A percentile compares a stretch with the other conserved stretches of the same genome.
These are phyloP conservation scores for Colletotrichum tanaceti DNA, from an alignment of 2,329 filamentous ascomycete genomes.

Conservation along the genomic window DNA sequence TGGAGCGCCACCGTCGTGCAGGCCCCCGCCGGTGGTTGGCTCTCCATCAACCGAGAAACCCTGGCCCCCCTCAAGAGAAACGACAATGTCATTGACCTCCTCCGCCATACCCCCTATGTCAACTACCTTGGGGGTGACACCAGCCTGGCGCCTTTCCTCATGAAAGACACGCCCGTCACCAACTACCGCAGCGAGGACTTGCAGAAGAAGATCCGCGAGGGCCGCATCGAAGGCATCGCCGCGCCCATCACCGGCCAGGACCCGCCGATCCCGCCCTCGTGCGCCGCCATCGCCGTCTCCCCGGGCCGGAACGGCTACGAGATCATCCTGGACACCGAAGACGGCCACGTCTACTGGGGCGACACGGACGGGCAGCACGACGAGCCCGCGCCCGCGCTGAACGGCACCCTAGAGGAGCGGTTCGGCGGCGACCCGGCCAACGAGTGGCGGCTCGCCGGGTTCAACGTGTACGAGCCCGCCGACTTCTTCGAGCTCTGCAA, in stretches of 20 bases:
- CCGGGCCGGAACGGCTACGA: constrained; percentile 24
- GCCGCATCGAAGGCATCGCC: neutral
- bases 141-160: neutral
- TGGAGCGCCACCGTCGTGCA: constrained; percentile 33
- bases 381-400: constrained; percentile 20
- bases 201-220: constrained; percentile 18
- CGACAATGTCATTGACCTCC: constrained; percentile 38
- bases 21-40: constrained; percentile 36
- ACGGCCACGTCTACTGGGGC: constrained; percentile 40
- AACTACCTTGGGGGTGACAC: neutral
- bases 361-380: constrained; percentile 26
- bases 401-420: constrained; percentile 6
- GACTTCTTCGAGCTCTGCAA: constrained; percentile 37
- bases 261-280: constrained; percentile 26
- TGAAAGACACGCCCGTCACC: constrained; percentile 17
- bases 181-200: constrained; percentile 25
- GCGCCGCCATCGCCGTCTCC: constrained; percentile 34
- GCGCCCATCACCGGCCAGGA: neutral
- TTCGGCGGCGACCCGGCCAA: constrained; percentile 16
- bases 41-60: constrained; percentile 33
- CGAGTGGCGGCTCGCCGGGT: constrained; percentile 6
- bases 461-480: constrained; percentile 37
- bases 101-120: constrained; percentile 39
- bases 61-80: constrained; percentile 29
- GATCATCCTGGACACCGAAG: constrained; percentile 39